Conservation (phyloP, 2,329 filamentous ascomycete genomes). For the Truncatella angustata region DNA sequence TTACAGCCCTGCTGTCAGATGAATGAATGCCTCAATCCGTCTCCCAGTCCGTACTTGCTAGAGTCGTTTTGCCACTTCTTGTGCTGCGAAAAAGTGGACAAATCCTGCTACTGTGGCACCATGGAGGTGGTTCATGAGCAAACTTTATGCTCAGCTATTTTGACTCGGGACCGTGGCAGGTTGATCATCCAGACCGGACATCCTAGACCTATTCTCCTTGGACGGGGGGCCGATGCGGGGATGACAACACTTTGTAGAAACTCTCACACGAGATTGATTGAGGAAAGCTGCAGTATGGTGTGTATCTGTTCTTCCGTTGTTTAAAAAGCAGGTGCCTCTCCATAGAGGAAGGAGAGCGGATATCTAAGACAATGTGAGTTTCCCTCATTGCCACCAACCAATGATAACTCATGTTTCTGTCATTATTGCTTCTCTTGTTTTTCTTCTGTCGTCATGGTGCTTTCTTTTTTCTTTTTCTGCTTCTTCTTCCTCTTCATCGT, state of each 20-base stretch:
- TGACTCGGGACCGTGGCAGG: no score
- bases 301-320: background rate
- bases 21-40: no score
- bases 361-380: constrained; percentile 7
- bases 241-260: no score
- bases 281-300: background rate
- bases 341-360: background rate
- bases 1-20: background rate
- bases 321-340: constrained; percentile 1
- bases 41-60: background rate
- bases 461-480: background rate
- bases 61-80: background rate
- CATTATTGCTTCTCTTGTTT: background rate
- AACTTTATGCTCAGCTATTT: no score
- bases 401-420: background rate
- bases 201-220: no score
- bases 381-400: background rate
- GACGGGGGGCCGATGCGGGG: no score
- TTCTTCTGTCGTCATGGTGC: background rate
- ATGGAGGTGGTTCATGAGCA: no score
- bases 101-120: no score
- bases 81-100: no score
- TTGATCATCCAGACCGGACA: no score
- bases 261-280: background rate
- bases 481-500: background rate